Conservation (phyloP, 495 filamentous ascomycete species). For the Daldinia bambusicola region DNA sequence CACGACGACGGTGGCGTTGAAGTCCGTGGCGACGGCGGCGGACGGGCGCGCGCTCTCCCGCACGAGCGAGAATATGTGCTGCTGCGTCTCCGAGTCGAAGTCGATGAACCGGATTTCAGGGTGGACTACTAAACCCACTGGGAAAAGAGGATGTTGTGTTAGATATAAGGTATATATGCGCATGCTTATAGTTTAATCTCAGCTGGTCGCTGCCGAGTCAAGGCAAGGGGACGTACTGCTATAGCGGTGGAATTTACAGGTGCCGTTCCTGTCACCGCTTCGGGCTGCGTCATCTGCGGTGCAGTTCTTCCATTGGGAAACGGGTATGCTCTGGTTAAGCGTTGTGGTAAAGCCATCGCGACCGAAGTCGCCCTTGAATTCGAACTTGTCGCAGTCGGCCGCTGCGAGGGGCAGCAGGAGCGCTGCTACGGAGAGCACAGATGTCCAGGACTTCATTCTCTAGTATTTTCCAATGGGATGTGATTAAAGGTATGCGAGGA, state of each 20-base stretch:
- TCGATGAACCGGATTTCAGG: slow-evolving; percentile 17
- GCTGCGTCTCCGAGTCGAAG: background rate
- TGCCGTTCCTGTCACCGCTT: background rate
- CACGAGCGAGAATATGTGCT: slow-evolving; percentile 12
- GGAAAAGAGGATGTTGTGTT: background rate
- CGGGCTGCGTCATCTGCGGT: background rate
- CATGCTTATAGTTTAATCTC: no score
- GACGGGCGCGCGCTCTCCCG: background rate
- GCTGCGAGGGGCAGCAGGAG: slow-evolving; percentile 15
- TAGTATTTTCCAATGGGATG: background rate
- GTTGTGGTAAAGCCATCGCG: slow-evolving; percentile 15
- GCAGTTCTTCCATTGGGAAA: slow-evolving; percentile 13
- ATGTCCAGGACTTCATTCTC: slow-evolving; percentile 19
- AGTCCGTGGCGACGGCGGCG: slow-evolving; percentile 4
- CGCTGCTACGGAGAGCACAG: slow-evolving; percentile 1
- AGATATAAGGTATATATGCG: background rate
- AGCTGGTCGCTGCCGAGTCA: background rate
- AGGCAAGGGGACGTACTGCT: slow-evolving; percentile 8
- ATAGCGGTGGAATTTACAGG: background rate
- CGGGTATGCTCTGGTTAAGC: slow-evolving; percentile 3
- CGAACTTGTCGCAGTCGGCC: slow-evolving; percentile 25
- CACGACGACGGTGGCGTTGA: slow-evolving; percentile 25
- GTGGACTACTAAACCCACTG: slow-evolving; percentile 15
- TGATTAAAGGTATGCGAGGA: background rate
- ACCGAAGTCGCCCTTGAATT: slow-evolving; percentile 7